Evolutionary conservation across 176 grass and related monocot species (phyloP), one percentile per base, ranked within the genome.

Genomic region (Rhipidocladum racemiflorum): DNA sequence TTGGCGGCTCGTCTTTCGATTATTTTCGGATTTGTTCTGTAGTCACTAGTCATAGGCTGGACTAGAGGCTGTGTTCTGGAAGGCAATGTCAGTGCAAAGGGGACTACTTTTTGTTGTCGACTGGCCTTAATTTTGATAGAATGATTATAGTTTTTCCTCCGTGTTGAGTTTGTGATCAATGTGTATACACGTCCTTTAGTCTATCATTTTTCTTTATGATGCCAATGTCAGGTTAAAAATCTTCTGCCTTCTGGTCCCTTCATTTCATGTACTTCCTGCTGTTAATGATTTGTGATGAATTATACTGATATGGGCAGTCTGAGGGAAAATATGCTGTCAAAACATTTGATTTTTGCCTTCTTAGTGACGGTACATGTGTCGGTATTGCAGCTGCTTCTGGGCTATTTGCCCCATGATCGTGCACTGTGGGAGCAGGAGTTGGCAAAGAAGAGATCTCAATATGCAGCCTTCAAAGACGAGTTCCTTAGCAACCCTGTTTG

Each of bases 401-500:
- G 84, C 46, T 94, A 94, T 92, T 87, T 97, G 74, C 90, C 90
- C 44, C 88, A 72, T 56, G 90, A 94, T 85, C 84, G 84, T 15
- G 85, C 69, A 34, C 74, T 87, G n/a, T 97, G 95, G 90, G 87
- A 54, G 50, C 77, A 89, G 76, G 90, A 92, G 77, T 55, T 92
- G 72, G 86, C 81, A 72, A 94, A 87, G 66, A 97, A 88, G 70
- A 85, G 90, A 81, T 86, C 70, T 38, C 86, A 94, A 29, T 94
- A 92, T 27, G 64, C 81, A 39, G 77, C 84, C 59, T 92, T 97
- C 70, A 94, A 92, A 87, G 84, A 91, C 11, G 92, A 97, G 40
- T 92, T 97, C 63, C 89, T 91, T 74, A 49, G 81, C 80, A 97
- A 91, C 48, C 90, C 92, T 82, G 90, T 94, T 89, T 82, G 88